Conservation (phyloP, 352 stramenopile genomes). For the Phytophthora pisi region DNA sequence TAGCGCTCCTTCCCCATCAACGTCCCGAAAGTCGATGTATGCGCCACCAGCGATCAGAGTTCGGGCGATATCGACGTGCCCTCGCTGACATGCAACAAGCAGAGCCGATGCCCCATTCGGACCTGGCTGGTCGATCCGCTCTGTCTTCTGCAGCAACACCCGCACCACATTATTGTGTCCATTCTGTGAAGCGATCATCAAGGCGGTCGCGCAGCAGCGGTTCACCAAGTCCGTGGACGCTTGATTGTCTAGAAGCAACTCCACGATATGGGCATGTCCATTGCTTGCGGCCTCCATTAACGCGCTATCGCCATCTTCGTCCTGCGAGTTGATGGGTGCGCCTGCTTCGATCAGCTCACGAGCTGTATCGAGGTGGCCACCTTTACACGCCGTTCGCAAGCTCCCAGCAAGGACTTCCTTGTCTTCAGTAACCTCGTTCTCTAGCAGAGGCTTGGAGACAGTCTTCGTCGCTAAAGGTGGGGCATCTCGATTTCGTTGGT, state of each 20-base stretch:
- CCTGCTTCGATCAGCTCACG: neutral
- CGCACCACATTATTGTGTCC: neutral
- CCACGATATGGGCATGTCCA: neutral
- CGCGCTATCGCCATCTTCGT: neutral
- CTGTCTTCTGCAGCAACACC: neutral
- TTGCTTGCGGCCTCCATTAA: neutral
- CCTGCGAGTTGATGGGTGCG: neutral
- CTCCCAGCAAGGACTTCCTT: neutral
- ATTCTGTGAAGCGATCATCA: neutral
- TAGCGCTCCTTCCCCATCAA: too few species aligned
- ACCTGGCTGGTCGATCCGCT: neutral
- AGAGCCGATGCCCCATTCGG: neutral
- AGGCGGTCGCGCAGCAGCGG: neutral
- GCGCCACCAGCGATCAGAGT: too few species aligned
- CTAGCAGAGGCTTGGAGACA: too few species aligned
- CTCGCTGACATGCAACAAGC: neutral
- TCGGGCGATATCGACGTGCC: neutral
- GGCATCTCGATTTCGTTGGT: too few species aligned
- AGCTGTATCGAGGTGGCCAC: neutral
- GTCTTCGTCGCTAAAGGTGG: too few species aligned
- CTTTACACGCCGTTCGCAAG: neutral
- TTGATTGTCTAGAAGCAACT: neutral
- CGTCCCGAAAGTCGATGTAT: too few species aligned
- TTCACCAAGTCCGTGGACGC: neutral
- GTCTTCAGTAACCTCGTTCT: neutral